phyloP scores from a whole-genome alignment of 2,329 filamentous ascomycete species.

The Botrytis hyacinthi region DNA sequence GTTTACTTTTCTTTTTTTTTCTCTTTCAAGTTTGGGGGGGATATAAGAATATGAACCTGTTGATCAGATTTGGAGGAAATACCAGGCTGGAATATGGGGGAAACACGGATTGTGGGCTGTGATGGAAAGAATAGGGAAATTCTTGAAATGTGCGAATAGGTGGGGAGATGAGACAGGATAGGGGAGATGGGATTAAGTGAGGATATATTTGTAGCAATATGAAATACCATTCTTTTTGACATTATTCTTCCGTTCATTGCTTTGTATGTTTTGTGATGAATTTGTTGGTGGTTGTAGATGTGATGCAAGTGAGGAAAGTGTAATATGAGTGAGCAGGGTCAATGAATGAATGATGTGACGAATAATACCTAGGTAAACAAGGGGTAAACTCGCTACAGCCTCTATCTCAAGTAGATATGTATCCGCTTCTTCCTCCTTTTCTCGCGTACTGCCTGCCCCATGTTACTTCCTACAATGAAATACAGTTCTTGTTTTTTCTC shows the following conservation, averaged over 20 bases:
- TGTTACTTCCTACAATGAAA: too few species aligned
- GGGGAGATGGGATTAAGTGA: constrained; percentile 1
- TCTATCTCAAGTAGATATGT: neutral
- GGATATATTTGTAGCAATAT: constrained; percentile 23
- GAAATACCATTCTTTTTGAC: constrained; percentile 13
- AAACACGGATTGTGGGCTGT: neutral
- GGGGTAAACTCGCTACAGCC: neutral
- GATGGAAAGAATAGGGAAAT: neutral
- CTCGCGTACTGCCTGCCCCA: too few species aligned
- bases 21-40: neutral
- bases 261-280: neutral
- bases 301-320: neutral
- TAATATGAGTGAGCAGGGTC: neutral
- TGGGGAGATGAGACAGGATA: neutral
- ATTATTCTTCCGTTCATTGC: neutral
- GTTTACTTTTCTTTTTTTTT: neutral
- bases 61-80: constrained; percentile 18
- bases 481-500: too few species aligned
- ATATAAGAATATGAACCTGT: constrained; percentile 7
- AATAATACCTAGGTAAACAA: neutral
- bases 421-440: too few species aligned
- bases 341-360: neutral
- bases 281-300: neutral
- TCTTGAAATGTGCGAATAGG: neutral
- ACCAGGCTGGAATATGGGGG: constrained; percentile 3